A percentile compares a stretch with the other conserved stretches of the same genome.
These are phyloP conservation scores for Brassica hybrid DNA, from an alignment of 441 rosid species.

Conservation along the genomic window DNA sequence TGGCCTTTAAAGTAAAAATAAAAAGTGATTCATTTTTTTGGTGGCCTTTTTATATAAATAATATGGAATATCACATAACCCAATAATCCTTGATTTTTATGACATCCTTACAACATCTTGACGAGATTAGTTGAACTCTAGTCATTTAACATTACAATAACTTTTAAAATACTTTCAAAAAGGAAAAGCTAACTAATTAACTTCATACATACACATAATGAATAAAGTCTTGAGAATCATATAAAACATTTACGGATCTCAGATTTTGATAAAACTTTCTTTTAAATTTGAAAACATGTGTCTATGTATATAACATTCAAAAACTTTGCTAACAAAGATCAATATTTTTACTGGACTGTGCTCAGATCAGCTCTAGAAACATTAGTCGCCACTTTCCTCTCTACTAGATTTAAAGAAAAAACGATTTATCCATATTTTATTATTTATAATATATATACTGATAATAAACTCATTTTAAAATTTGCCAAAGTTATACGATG, in stretches of 20 bases:
- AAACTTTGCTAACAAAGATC: too few species aligned
- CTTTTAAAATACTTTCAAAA: not conserved
- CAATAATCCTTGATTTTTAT: constrained; percentile 29
- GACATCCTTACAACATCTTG: constrained; percentile 28
- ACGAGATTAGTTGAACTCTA: constrained; percentile 36
- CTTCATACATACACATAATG: constrained; percentile 23
- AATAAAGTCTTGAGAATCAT: constrained; percentile 21
- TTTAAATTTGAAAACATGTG: too few species aligned
- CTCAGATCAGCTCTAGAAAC: too few species aligned
- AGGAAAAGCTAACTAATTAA: constrained; percentile 4
- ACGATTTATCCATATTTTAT: not conserved
- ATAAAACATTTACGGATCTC: not conserved
- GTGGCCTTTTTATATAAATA: constrained; percentile 11
- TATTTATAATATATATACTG: not conserved
- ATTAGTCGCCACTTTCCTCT: constrained; percentile 2
- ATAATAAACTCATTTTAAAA: not conserved
- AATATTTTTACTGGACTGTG: too few species aligned
- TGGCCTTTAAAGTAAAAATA: constrained; percentile 22
- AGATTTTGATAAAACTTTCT: too few species aligned
- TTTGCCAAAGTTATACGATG: not conserved
- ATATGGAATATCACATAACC: constrained; percentile 14
- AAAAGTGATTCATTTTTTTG: constrained; percentile 1
- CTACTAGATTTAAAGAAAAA: not conserved
- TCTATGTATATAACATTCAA: too few species aligned
- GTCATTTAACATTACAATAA: constrained; percentile 34